Evolutionary conservation across 495 filamentous ascomycete genomes (phyloP), one percentile per base, ranked within the genome.

Genomic region (Glarea lozoyensis): DNA sequence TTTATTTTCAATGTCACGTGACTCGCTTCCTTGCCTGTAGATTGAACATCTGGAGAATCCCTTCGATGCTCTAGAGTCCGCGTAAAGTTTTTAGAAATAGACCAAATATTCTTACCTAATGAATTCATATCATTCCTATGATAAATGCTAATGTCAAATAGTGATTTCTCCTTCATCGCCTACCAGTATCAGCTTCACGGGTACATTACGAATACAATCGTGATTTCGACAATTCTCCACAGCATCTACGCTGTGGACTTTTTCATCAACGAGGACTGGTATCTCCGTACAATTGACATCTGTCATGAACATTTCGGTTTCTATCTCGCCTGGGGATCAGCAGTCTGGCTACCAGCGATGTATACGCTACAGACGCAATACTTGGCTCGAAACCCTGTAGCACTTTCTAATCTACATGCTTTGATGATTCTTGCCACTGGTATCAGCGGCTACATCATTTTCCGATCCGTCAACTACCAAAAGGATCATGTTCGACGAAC

Each of bases 331-430:
- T 73, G 64, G 64, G 69, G 69, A 21, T 64, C 58, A 25, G 57
- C 65, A 16, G 64, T 62, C 23, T 68, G 61, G 53, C 49, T 73
- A 7, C 69, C 69, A 2, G 56, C 54, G 4, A 46, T 65, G 12
- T 73, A 73, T 54, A 70, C 69, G 10, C 53, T 68, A 7, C 69
- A 72, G 50, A 62, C 65, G 2, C 69, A 73, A 40, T 73, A 66
- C 43, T 54, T 73, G 6, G 65, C 66, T 27, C 48, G 54, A 12
- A 59, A 68, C 40, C 69, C 69, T n/a, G 50, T 63, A n/a, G 33
- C 56, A 12, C 44, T 69, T 6, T 49, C 61, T 10, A 49, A 37
- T 7, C 27, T 50, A 11, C 37, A 53, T 13, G 59, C 61, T 9
- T 21, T 45, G 4, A 35, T 43, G 24, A 56, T 73, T 22, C 44